These are phyloP conservation scores for Metarhizium robertsii DNA, from an alignment of 2,329 filamentous ascomycete species.

Conservation along the genomic window DNA sequence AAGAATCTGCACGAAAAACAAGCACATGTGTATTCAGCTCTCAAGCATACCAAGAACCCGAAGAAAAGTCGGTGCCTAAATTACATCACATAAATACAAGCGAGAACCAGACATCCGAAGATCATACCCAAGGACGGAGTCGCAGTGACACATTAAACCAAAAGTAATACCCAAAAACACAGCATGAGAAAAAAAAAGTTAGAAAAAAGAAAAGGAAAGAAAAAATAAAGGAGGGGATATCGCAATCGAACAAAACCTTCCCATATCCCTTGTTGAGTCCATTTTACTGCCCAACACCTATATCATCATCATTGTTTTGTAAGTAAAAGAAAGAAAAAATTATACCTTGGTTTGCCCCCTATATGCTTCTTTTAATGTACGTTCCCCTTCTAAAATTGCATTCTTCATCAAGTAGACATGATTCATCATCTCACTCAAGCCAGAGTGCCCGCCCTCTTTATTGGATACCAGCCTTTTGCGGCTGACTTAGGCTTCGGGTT, in stretches of 20 bases:
- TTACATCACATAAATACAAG: background rate
- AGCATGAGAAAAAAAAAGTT: background rate
- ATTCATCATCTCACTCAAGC: background rate
- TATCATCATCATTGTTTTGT: background rate
- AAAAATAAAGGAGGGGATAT: background rate
- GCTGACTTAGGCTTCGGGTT: slow-evolving; percentile 20
- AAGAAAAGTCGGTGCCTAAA: background rate
- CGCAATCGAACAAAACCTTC: background rate
- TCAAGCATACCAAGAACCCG: background rate
- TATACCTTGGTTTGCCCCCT: too few species aligned
- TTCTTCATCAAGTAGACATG: too few species aligned
- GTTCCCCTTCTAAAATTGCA: too few species aligned
- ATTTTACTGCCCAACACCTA: background rate
- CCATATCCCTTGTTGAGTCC: background rate
- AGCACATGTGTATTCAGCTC: background rate
- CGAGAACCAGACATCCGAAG: background rate
- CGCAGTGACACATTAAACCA: background rate
- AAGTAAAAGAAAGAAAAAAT: too few species aligned
- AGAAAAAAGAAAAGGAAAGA: background rate
- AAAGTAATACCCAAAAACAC: background rate
- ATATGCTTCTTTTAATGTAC: too few species aligned
- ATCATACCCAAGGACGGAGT: background rate
- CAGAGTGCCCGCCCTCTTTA: background rate
- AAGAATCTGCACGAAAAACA: background rate
- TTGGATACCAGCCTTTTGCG: too few species aligned